A percentile compares a stretch with the other conserved stretches of the same genome.
phyloP scores from a whole-genome alignment of 768 basidiomycete genomes.

The Leccinellum luteum region DNA sequence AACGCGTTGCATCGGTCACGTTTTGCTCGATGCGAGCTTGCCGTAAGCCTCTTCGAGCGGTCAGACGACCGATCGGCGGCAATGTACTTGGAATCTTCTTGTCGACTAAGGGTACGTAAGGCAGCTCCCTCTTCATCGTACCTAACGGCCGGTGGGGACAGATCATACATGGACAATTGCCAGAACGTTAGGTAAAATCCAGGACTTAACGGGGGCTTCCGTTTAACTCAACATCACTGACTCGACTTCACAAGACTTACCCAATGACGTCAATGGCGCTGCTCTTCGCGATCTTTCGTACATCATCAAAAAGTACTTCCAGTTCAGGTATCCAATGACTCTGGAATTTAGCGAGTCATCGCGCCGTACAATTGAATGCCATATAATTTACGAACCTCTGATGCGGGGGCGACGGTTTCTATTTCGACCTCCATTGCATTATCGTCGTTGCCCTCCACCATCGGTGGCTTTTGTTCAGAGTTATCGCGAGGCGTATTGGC shows the following conservation, averaged over 20 bases:
- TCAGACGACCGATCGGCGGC: conserved; percentile 73
- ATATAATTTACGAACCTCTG: conserved; percentile 19
- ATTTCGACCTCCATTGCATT: conserved; percentile 53
- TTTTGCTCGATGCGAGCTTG: conserved; percentile 54
- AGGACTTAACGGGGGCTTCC: conserved; percentile 48
- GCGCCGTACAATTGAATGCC: background rate
- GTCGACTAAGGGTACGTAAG: conserved; percentile 58
- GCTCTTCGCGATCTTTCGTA: conserved; percentile 67
- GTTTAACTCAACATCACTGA: conserved; percentile 3
- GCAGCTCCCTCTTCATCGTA: conserved; percentile 78
- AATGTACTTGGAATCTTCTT: conserved; percentile 63
- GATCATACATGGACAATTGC: conserved; percentile 91
- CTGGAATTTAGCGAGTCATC: conserved; percentile 32
- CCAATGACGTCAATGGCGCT: conserved; percentile 66
- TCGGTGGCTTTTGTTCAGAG: conserved; percentile 20
- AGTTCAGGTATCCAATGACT: conserved; percentile 82
- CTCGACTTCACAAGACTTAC: conserved; percentile 41
- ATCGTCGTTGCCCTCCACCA: conserved; percentile 42
- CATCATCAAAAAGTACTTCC: conserved; percentile 67
- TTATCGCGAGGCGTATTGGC: conserved; percentile 28
- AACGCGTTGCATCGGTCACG: conserved; percentile 68
- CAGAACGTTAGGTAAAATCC: conserved; percentile 96
- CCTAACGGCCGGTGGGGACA: conserved; percentile 68
- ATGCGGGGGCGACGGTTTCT: conserved; percentile 23
- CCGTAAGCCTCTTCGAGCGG: conserved; percentile 54